Base-by-base conservation (phyloP, 163 green algal species). In the Scenedesmus sp. region DNA sequence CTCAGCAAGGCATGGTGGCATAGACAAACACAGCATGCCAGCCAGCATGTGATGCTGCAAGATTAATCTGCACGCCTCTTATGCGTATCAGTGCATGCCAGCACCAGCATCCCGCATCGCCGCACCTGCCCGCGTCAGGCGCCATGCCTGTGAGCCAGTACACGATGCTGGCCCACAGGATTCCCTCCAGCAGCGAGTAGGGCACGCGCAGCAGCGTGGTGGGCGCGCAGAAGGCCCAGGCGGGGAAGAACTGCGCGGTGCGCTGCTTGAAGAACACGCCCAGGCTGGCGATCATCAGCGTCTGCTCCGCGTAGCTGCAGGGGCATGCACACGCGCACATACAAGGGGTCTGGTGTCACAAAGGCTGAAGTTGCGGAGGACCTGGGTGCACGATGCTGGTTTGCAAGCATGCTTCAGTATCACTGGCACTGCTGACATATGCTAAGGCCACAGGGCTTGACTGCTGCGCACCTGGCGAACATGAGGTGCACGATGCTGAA, bases 261-360 rank as follows among this genome's bases (percentile, higher is more conserved):
- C 96, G 92, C 26, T 55, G n/a, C 93, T 98, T 96, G 92, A 97
- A 97, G 93, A 95, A 97, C 46, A 98, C 92, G 57, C 86, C 82
- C 79, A 97, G 92, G 13, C 81, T 90, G 9, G 93, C 60, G 46
- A 89, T 89, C 26, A 96, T 89, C 79, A 89, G 82, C 9, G 79
- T 91, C 77, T 84, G 59, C 64, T 79, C 67, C 10, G 82, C 73
- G 55, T 88, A 90, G 59, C 91, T 94, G 90, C 88, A 92, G 57
- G 2, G 76, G 34, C 1, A 57, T 5, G 0, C 85, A 87, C 15
- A 66, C 16, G 84, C 12, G 55, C 62, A 46, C 87, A 81, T 52
- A 88, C 15, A 56, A 88, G 56, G 79, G n/a, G 64, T 88, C 64
- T 5, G 64, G 4, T 16, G 8, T 73, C 10, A 73, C 10, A 10